Conservation (phyloP, 495 filamentous ascomycete genomes). For the Lasiosphaeria hispida region DNA sequence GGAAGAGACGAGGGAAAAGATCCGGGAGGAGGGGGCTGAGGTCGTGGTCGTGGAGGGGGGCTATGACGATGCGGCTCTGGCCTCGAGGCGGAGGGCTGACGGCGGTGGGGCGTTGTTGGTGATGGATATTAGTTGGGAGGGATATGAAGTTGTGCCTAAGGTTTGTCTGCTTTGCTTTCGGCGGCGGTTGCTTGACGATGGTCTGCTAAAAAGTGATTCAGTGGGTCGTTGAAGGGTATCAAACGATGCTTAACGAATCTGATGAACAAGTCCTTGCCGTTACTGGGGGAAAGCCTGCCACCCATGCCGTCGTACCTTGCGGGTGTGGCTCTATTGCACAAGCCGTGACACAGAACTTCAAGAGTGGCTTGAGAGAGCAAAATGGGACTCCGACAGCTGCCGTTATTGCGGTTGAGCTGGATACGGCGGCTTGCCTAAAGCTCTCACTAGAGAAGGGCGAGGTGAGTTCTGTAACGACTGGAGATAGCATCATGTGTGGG, state of each 20-base stretch:
- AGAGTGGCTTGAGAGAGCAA: conserved; percentile 33
- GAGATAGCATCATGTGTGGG: conserved; percentile 62
- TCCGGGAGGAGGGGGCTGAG: conserved; percentile 56
- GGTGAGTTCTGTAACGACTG: conserved; percentile 45
- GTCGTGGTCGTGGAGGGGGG: conserved; percentile 51
- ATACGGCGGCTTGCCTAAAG: conserved; percentile 59
- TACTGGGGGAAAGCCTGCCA: conserved; percentile 28
- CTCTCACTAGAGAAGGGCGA: conserved; percentile 47
- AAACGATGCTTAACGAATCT: conserved; percentile 62
- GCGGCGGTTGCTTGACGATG: neutral
- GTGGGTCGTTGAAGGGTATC: conserved; percentile 74
- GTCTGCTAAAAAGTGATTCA: conserved; percentile 13
- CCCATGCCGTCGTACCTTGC: conserved; percentile 54
- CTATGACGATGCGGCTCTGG: conserved; percentile 59
- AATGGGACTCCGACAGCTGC: neutral
- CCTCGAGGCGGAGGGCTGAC: conserved; percentile 38
- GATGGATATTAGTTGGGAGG: conserved; percentile 61
- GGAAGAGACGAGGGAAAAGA: conserved; percentile 47
- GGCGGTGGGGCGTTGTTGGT: conserved; percentile 50
- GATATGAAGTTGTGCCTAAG: conserved; percentile 59
- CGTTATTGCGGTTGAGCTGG: conserved; percentile 62
- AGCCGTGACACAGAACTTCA: conserved; percentile 58
- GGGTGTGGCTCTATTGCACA: conserved; percentile 67
- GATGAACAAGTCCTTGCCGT: conserved; percentile 48
- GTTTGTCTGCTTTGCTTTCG: conserved; percentile 23